Conservation (phyloP, 2,329 filamentous ascomycete species). For the Aspergillus amoenus region DNA sequence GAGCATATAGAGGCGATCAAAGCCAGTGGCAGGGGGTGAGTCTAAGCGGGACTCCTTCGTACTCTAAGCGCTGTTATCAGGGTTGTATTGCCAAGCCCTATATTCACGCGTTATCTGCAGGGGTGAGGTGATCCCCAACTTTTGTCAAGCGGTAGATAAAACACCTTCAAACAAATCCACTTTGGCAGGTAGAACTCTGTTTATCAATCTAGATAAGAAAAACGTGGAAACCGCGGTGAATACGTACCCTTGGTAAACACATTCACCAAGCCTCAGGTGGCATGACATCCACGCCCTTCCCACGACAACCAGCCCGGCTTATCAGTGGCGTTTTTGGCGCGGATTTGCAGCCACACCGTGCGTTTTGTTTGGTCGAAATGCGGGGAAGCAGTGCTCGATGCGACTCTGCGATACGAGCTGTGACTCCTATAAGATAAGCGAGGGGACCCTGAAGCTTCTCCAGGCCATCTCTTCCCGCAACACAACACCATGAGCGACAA, state of each 20-base stretch:
- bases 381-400: neutral
- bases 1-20: slow-evolving; percentile 27
- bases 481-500: neutral
- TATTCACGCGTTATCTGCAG: neutral
- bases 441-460: neutral
- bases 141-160: no score
- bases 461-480: no score
- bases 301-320: neutral
- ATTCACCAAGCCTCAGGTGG: neutral
- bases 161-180: no score
- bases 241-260: neutral
- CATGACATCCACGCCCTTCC: no score
- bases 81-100: no score
- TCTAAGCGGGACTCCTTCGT: no score
- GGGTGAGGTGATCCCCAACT: neutral
- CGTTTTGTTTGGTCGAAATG: neutral
- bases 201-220: no score
- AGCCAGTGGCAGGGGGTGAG: neutral
- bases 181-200: no score
- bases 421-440: neutral
- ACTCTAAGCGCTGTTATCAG: no score
- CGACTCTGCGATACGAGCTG: neutral
- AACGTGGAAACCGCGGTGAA: no score
- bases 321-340: neutral
- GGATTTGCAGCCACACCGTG: neutral